Percentiles rank a stretch among this genome's conserved stretches.
Conservation (phyloP, 805 yeast species). For the Tetrapisispora pingtungensis region DNA sequence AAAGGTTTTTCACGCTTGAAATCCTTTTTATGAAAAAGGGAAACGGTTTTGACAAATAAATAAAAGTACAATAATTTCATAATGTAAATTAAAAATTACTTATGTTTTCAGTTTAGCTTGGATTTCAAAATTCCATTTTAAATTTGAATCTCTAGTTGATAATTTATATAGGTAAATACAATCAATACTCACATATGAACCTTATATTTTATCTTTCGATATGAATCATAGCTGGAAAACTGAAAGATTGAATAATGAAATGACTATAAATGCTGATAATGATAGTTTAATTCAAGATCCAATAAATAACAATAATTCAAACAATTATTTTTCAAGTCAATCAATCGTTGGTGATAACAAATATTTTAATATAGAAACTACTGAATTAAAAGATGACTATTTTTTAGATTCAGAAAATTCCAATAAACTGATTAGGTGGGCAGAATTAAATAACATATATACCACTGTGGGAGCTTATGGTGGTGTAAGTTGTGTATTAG, state of each 20-base stretch:
- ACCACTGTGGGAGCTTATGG: constrained; percentile 36
- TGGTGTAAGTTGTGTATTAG: constrained; percentile 37
- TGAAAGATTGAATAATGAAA: neutral
- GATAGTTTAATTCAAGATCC: neutral
- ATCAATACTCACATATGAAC: too few relatives aligned
- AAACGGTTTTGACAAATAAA: too few relatives aligned
- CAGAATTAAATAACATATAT: constrained; percentile 16
- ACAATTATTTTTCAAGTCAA: too few relatives aligned
- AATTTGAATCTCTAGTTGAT: too few relatives aligned
- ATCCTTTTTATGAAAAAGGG: too few relatives aligned
- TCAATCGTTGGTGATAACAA: neutral
- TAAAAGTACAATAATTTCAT: too few relatives aligned
- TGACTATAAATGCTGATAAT: neutral
- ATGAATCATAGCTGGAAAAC: neutral
- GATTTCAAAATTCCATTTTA: too few relatives aligned
- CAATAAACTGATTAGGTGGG: constrained; percentile 9
- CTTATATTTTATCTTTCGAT: too few relatives aligned
- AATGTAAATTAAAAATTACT: too few relatives aligned
- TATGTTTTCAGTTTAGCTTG: too few relatives aligned
- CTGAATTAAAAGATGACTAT: neutral
- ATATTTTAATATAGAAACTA: neutral
- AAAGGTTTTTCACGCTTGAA: too few relatives aligned
- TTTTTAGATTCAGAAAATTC: constrained; percentile 1
- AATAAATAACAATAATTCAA: neutral
- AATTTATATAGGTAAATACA: too few relatives aligned